These are phyloP conservation scores for Acacia confusa DNA, from an alignment of 306 rosid genomes.

Conservation along the genomic window DNA sequence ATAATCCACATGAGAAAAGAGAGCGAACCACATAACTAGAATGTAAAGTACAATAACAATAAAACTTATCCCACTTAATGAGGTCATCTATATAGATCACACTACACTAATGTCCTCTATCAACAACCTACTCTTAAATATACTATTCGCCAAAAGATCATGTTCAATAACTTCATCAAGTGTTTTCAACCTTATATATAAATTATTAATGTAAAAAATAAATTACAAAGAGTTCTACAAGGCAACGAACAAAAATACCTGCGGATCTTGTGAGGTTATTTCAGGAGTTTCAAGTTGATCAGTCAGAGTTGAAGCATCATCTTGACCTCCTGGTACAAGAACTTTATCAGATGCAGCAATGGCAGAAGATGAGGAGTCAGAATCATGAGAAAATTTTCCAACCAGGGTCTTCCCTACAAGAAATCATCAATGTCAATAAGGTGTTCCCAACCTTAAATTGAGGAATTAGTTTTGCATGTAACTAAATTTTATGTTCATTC, in stretches of 20 bases:
- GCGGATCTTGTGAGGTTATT: conserved; percentile 52
- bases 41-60: not conserved
- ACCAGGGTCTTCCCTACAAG: conserved; percentile 67
- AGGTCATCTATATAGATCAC: not conserved
- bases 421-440: conserved; percentile 32
- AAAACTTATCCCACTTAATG: not conserved
- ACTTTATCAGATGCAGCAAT: conserved; percentile 71
- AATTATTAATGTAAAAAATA: conserved; percentile 18
- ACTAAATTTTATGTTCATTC: conserved; percentile 27
- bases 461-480: conserved; percentile 7
- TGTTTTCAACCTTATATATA: not conserved
- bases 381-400: conserved; percentile 58
- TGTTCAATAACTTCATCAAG: not conserved
- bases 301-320: conserved; percentile 53
- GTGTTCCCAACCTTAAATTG: not conserved
- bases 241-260: conserved; percentile 49
- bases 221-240: not conserved
- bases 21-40: not conserved
- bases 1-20: not conserved
- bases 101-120: not conserved
- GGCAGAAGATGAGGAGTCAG: conserved; percentile 61
- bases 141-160: not conserved
- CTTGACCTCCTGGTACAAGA: conserved; percentile 65
- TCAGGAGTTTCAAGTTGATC: conserved; percentile 56
- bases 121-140: not conserved